Conservation (phyloP, 306 rosid species). For the Crotalaria pallida region DNA sequence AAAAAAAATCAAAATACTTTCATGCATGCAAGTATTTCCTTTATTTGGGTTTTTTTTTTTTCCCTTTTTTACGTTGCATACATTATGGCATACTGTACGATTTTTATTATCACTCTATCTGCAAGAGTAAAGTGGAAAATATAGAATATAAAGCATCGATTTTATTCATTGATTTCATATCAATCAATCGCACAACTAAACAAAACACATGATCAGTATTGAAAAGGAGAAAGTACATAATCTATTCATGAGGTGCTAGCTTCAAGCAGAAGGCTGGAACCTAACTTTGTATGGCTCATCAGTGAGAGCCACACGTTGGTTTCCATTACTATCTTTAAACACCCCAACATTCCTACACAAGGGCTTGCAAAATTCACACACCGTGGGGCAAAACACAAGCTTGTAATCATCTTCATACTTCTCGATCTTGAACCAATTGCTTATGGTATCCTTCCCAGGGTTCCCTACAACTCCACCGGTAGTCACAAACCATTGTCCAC, state of each 20-base stretch:
- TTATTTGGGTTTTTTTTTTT: too few relatives aligned
- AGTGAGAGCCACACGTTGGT: constrained; percentile 26
- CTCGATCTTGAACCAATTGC: constrained; percentile 71
- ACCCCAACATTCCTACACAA: constrained; percentile 43
- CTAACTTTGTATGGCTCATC: constrained; percentile 30
- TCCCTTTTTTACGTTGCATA: too few relatives aligned
- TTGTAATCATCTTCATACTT: constrained; percentile 43
- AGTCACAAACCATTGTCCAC: constrained; percentile 41
- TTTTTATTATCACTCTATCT: too few relatives aligned
- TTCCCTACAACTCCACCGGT: constrained; percentile 45
- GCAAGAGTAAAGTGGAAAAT: too few relatives aligned
- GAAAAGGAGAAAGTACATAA: not conserved
- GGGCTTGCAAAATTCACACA: constrained; percentile 46
- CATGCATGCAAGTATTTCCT: too few relatives aligned
- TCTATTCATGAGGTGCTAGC: not conserved
- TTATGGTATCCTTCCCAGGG: constrained; percentile 32
- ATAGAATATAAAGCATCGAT: too few relatives aligned
- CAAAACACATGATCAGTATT: not conserved
- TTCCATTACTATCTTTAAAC: constrained; percentile 22
- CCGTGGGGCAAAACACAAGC: constrained; percentile 51
- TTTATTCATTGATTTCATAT: not conserved
- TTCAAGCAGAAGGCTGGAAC: constrained; percentile 23
- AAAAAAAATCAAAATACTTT: too few relatives aligned
- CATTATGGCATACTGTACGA: too few relatives aligned
- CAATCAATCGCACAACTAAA: not conserved